These are phyloP conservation scores for Cryptococcus sp. DNA, from an alignment of 1,284 basidiomycete genomes.

Conservation along the genomic window DNA sequence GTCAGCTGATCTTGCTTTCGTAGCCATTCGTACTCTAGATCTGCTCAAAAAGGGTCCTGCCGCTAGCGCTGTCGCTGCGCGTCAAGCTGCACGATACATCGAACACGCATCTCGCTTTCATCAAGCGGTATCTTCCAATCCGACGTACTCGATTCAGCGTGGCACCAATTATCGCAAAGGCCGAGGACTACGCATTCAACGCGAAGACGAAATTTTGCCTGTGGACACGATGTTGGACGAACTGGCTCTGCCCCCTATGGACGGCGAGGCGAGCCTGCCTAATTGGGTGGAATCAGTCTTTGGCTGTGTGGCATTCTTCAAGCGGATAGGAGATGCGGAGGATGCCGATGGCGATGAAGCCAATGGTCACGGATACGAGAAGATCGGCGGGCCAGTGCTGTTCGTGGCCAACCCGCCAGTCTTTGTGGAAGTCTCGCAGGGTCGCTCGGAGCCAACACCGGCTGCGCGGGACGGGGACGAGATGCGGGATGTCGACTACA, in stretches of 20 bases:
- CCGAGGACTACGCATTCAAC: constrained; percentile 39
- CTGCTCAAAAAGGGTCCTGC: constrained; percentile 86
- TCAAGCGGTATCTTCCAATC: constrained; percentile 30
- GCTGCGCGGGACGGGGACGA: constrained; percentile 14
- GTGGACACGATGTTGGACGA: constrained; percentile 27
- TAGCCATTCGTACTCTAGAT: constrained; percentile 89
- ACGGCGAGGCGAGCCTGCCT: constrained; percentile 28
- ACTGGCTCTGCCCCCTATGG: constrained; percentile 29
- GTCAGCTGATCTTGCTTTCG: constrained; percentile 1
- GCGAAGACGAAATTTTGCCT: constrained; percentile 28
- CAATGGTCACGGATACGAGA: constrained; percentile 13
- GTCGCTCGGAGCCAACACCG: constrained; percentile 14
- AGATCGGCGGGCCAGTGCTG: constrained; percentile 27
- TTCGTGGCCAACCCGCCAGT: constrained; percentile 48
- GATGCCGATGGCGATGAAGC: constrained; percentile 5
- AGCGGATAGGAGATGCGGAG: constrained; percentile 21
- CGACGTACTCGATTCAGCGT: constrained; percentile 32
- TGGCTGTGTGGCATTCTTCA: constrained; percentile 42
- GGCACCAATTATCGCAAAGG: constrained; percentile 41
- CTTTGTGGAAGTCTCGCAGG: constrained; percentile 38
- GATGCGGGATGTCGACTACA: constrained; percentile 19
- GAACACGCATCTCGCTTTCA: constrained; percentile 49
- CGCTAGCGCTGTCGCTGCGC: constrained; percentile 72
- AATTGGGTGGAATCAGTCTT: constrained; percentile 42
- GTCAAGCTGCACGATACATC: constrained; percentile 50